These are phyloP conservation scores for Fulvia fulva DNA, from an alignment of 2,329 filamentous ascomycete species.

Conservation along the genomic window DNA sequence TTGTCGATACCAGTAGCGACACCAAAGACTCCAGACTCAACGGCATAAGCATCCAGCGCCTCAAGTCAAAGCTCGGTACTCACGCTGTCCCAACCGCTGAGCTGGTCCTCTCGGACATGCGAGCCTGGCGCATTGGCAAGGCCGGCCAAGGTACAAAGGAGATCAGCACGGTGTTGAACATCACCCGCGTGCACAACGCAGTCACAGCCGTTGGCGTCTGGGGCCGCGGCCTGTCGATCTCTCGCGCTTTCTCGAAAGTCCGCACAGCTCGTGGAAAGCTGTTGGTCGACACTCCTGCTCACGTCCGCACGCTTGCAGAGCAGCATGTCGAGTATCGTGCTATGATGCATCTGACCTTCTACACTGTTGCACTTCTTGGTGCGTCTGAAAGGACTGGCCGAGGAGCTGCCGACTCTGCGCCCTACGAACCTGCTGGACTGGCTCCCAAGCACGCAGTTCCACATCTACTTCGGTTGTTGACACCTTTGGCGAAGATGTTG, in stretches of 20 bases:
- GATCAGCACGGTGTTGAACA: constrained; percentile 64
- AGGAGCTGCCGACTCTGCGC: too few relatives aligned
- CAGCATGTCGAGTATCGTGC: constrained; percentile 54
- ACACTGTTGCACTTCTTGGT: constrained; percentile 54
- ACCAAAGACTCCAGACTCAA: constrained; percentile 42
- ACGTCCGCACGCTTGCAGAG: constrained; percentile 57
- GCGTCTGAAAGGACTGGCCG: constrained; percentile 47
- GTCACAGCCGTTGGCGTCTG: constrained; percentile 52
- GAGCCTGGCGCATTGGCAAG: constrained; percentile 57
- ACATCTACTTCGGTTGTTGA: constrained; percentile 54
- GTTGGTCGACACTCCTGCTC: constrained; percentile 52
- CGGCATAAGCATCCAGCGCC: constrained; percentile 62
- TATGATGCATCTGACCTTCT: constrained; percentile 51
- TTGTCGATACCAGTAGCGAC: constrained; percentile 50
- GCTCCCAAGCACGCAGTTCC: neutral
- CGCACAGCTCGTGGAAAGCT: constrained; percentile 49
- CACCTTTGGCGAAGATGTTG: constrained; percentile 58
- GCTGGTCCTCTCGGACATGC: constrained; percentile 50
- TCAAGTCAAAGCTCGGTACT: constrained; percentile 72
- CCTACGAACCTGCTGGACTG: neutral
- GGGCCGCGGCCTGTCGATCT: constrained; percentile 55
- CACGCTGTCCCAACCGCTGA: constrained; percentile 68
- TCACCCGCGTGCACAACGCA: constrained; percentile 59
- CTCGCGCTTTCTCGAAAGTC: constrained; percentile 56
- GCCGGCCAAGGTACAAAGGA: constrained; percentile 65